Percentiles rank a stretch among this genome's conserved stretches.
These are phyloP conservation scores for Phytophthora syringae DNA, from an alignment of 352 stramenopile genomes.

Conservation along the genomic window DNA sequence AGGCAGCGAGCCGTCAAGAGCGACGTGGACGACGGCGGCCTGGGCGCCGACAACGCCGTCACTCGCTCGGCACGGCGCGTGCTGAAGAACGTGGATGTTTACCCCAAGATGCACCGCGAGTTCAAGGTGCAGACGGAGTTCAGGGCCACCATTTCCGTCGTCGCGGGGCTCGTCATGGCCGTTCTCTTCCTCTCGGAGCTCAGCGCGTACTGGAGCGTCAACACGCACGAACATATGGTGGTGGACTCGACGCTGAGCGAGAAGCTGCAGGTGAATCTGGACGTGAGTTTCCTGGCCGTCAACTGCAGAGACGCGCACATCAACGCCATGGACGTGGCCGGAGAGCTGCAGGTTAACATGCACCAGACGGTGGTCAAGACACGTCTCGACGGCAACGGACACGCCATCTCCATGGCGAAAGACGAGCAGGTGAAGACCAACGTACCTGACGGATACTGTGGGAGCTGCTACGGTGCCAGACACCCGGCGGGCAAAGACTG, in stretches of 20 bases:
- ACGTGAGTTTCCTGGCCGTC: conserved; percentile 98
- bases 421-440: conserved; percentile 35
- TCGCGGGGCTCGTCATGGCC: conserved; percentile 25
- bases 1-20: conserved; percentile 63
- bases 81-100: conserved; percentile 91
- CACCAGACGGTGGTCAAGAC: conserved; percentile 96
- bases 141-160: conserved; percentile 66
- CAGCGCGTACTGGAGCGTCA: conserved; percentile 73
- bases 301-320: conserved; percentile 98
- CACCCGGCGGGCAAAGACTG: conserved; percentile 75
- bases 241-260: conserved; percentile 96
- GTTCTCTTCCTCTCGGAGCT: conserved; percentile 78
- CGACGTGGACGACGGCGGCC: conserved; percentile 60
- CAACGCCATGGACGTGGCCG: conserved; percentile 98
- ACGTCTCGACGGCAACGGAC: conserved; percentile 79
- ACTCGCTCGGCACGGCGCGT: conserved; percentile 58
- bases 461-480: conserved; percentile 93
- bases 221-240: conserved; percentile 94
- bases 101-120: conserved; percentile 96
- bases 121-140: conserved; percentile 95
- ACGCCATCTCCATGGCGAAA: conserved; percentile 56
- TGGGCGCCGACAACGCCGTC: conserved; percentile 41
- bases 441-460: conserved; percentile 92
- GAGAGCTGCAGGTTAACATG: conserved; percentile 97
- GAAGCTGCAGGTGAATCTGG: conserved; percentile 96